Base-by-base conservation (phyloP, 2,329 filamentous ascomycete genomes). In the Onygenales sp. region DNA sequence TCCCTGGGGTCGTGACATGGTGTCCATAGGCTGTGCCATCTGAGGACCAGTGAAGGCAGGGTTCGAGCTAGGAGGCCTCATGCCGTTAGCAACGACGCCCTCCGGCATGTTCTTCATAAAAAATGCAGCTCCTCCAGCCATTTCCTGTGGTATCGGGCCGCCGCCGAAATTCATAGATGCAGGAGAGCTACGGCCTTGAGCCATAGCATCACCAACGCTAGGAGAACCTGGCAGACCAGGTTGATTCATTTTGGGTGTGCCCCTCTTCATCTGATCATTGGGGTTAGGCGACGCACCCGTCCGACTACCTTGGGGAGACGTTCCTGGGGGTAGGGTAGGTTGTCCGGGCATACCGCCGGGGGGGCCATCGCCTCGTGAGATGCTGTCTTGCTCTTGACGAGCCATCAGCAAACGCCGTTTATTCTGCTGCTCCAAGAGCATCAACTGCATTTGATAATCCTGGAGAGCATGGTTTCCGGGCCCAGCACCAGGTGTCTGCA, bases 391-490 rank as follows among this genome's bases (percentile, higher is more conserved):
- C 68, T 85, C 82, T 70, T 84, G 80, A 44, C 82, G 74, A 54
- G 82, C 82, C 80, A 84, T 83, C 66, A 84, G 76, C 64, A 85
- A 67, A 49, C 82, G 75, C 64, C 82, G 82, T 73, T 84, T 85
- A 66, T 84, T 85, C 70, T 85, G 82, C 67, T 84, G 82, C 66
- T 85, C 82, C 42, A 85, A 74, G 58, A 85, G 70, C 82, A 85
- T 84, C 64, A 85, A 71, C 65, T 85, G 82, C 82, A 84, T 84
- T 68, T 85, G 82, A 68, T 85, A 85, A 67, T 85, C 82, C 67
- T 85, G 82, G 58, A 85, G 73, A 52, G 82, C 82, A 67, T 85
- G 82, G 63, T 83, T 84, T 58, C 60, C 55, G 48, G 49, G 61
- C n/a, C 63, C 58, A 34, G 54, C 61, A 21, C 59, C 61, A 54